Conservation (phyloP, 257 asterid genomes). For the Nicotiana attenuata region DNA sequence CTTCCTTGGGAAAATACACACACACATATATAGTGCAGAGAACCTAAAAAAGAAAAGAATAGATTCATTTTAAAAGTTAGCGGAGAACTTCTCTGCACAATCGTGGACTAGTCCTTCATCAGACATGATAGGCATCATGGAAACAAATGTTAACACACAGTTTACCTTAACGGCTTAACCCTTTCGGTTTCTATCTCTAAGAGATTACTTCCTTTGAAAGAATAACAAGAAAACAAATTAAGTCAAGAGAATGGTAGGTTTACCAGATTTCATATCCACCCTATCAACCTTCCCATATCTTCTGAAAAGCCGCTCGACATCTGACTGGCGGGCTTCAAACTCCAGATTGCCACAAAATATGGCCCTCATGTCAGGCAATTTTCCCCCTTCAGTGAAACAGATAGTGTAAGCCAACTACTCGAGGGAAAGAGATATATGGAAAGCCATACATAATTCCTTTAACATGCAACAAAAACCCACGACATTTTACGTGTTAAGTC, state of each 20-base stretch:
- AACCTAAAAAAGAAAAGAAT: background rate
- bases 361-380: conserved; percentile 50
- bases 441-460: background rate
- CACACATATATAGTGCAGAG: background rate
- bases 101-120: background rate
- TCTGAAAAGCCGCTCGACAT: conserved; percentile 76
- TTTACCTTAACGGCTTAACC: background rate
- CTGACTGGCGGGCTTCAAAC: conserved; percentile 79
- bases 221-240: background rate
- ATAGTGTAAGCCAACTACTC: background rate
- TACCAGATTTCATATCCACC: conserved; percentile 94
- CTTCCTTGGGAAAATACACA: background rate
- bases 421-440: background rate
- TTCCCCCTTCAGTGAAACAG: conserved; percentile 22
- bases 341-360: conserved; percentile 90
- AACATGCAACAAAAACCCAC: background rate
- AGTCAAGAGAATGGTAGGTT: conserved; percentile 13
- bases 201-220: background rate
- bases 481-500: background rate
- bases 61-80: background rate
- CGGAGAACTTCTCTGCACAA: background rate
- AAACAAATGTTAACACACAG: conserved; percentile 6
- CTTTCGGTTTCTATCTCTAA: background rate
- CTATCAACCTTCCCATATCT: conserved; percentile 89
- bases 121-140: background rate